Conservation (phyloP, 495 filamentous ascomycete genomes). For the Penicillium canariense region DNA sequence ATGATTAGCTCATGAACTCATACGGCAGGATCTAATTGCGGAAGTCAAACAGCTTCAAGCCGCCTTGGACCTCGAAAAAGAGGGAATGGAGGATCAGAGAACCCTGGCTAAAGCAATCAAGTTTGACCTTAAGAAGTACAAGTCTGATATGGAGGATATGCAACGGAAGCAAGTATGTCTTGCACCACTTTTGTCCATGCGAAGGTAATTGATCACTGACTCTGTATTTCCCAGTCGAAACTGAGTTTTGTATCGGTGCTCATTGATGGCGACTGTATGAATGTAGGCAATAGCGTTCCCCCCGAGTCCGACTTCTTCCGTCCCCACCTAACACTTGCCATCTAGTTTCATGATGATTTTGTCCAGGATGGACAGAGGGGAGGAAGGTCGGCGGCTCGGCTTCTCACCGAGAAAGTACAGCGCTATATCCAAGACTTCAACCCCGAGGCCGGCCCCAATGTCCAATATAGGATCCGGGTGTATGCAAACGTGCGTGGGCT, state of each 20-base stretch:
- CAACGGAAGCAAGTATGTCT: conserved; percentile 12
- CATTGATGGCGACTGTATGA: conserved; percentile 35
- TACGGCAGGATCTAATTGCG: conserved; percentile 13
- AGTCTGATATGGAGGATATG: conserved; percentile 9
- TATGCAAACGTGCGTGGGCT: conserved; percentile 33
- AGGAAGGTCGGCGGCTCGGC: conserved; percentile 23
- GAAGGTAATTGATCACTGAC: not conserved
- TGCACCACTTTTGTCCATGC: not conserved
- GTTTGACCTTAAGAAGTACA: not conserved
- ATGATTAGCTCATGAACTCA: not conserved
- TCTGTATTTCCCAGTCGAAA: conserved; percentile 11
- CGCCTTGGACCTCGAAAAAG: conserved; percentile 5
- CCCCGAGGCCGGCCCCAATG: conserved; percentile 9
- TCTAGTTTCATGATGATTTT: conserved; percentile 20
- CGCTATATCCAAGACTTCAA: conserved; percentile 13
- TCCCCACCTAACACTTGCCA: not conserved
- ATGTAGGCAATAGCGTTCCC: conserved; percentile 20
- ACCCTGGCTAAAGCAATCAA: not conserved
- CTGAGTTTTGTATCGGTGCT: conserved; percentile 28
- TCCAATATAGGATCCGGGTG: conserved; percentile 24
- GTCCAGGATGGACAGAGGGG: conserved; percentile 22
- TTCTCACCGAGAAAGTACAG: conserved; percentile 15
- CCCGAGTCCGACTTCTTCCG: not conserved
- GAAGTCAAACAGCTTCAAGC: conserved; percentile 10
- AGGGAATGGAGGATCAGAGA: conserved; percentile 8